Conservation (phyloP, 148 eudicot species). For the Rhododendron simsii region DNA sequence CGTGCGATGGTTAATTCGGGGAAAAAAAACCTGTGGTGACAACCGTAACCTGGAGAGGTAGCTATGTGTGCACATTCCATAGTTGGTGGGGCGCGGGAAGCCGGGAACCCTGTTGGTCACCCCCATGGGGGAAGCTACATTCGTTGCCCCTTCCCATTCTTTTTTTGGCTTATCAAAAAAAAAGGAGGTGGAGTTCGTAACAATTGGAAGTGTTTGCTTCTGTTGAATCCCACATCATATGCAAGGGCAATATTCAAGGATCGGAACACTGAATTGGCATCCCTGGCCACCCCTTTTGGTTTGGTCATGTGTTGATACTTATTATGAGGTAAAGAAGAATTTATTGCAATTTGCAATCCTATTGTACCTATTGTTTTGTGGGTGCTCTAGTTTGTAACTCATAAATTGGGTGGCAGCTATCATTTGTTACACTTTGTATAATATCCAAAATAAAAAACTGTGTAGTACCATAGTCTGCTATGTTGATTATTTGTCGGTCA, state of each 20-base stretch:
- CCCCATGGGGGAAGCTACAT: too few species aligned
- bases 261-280: background rate
- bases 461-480: background rate
- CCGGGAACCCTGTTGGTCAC: too few species aligned
- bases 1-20: too few species aligned
- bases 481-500: background rate
- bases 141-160: too few species aligned
- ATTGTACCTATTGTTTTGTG: background rate
- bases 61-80: too few species aligned
- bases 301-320: background rate
- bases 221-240: background rate
- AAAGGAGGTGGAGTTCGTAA: too few species aligned
- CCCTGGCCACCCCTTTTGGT: background rate
- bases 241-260: too few species aligned
- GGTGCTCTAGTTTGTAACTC: background rate
- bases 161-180: too few species aligned
- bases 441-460: background rate
- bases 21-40: too few species aligned
- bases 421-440: background rate
- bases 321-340: background rate
- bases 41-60: too few species aligned
- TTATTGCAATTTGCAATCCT: background rate
- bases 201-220: background rate
- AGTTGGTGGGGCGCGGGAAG: too few species aligned
- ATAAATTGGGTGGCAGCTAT: background rate